Evolutionary conservation across 352 stramenopile genomes (phyloP), one percentile per base, ranked within the genome.

Genomic region (Globisporangium alternatum): DNA sequence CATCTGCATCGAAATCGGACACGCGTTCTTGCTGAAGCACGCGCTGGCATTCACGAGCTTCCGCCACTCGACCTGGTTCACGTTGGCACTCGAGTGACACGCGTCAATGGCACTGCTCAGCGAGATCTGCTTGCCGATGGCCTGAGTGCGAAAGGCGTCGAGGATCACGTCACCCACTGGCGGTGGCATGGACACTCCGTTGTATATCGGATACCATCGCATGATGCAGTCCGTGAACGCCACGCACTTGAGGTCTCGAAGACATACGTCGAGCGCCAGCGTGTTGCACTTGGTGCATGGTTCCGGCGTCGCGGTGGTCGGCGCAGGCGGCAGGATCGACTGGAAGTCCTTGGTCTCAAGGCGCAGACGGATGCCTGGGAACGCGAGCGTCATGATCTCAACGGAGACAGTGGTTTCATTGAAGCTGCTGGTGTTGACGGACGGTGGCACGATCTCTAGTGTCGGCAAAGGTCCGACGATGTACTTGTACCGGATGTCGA

Each of bases 181-280:
- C 22, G 48, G 49, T 9, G 19, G 19, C 9, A 30, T 25, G 3
- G 51, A 41, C 25, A 28, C 25, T 28, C 1, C 25, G 19, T 57
- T n/a, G 28, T 56, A 39, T 5, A 55, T 67, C 13, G 67, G 30
- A 17, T 62, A 72, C 2, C 33, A 39, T 2, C 78, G 71, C 43
- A 72, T 60, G 17, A 89, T 71, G 57, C 80, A 89, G 47, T 86
- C 77, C 12, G 77, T 83, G 66, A 81, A 82, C 43, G 72, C 71
- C 4, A 79, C 75, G 41, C 80, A 89, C 31, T 67, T 60, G 1
- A 71, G 54, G 51, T 89, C 77, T 9, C 80, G 77, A 13, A 89
- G 70, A 64, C 80, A 89, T 7, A 68, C 68, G 43, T 85, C 66
- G 4, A 89, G 64, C 8, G 75, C 75, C 33, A 86, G 35, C 28